Evolutionary conservation across 2,329 filamentous ascomycete species (phyloP), one percentile per base, ranked within the genome.

Genomic region (Ceratocystis albifundus): DNA sequence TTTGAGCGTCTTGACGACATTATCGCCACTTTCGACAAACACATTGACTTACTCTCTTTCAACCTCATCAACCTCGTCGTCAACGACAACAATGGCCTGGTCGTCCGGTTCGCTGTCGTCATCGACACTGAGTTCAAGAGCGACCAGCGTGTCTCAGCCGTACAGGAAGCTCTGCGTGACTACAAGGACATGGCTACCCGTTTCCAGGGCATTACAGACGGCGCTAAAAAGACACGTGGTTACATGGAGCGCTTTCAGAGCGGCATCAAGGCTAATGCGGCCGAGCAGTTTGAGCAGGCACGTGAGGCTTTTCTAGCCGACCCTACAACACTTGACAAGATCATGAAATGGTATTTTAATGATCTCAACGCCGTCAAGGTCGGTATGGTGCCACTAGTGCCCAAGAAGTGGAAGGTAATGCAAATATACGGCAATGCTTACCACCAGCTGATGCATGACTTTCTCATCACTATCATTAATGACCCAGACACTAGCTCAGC

Each of bases 121-220:
- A 92, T 99, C 69, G 89, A 96, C 74, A 91, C 92, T 41, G 94
- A 99, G 75, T 94, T 99, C 79, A 94, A 92, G 80, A 96, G 92
- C 72, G 94, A 99, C 74, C 88, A 90, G 76, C 88, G 92, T 70
- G 90, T 96, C 30, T 82, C 89, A 73, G 94, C 94, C 1, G 79
- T 99, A 69, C 92, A 96, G 74, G 93, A 97, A 72, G 95, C 94
- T 0, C 86, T 97, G 74, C 90, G 90, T 72, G 93, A 97, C 73
- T 95, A 97, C 76, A 91, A 93, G 74, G 93, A 97, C 74, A 88
- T 99, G 73, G 94, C 92, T 8, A 87, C 87, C 61, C 84, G 93
- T 64, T 96, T 99, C 79, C 92, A 96, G 77, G 93, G 90, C 71
- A 96, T 99, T 76, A 93, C 92, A 8, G 88, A 93, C 70, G 93